Percentiles rank a stretch among this genome's conserved stretches.
Conservation (phyloP, 495 filamentous ascomycete genomes). For the Lineolata rhizophorae region DNA sequence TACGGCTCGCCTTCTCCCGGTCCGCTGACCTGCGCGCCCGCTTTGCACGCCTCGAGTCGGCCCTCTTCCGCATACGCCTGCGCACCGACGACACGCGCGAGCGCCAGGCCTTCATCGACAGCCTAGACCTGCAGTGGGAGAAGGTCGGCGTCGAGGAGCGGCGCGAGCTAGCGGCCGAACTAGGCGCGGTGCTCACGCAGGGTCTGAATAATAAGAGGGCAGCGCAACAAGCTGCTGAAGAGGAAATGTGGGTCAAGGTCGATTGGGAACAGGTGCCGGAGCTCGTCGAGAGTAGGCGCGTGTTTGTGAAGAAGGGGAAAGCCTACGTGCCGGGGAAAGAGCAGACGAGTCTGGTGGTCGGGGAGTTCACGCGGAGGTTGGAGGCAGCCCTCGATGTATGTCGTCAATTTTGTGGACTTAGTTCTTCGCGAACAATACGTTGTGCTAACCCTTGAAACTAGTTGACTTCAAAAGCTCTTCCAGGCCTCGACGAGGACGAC, state of each 20-base stretch:
- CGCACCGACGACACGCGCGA: conserved; percentile 47
- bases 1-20: conserved; percentile 76
- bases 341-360: conserved; percentile 69
- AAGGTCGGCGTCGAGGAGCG: conserved; percentile 56
- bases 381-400: conserved; percentile 63
- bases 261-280: conserved; percentile 89
- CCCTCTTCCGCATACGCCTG: conserved; percentile 68
- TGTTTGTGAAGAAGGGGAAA: conserved; percentile 58
- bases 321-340: conserved; percentile 81
- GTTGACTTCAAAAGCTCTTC: conserved; percentile 73
- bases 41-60: conserved; percentile 68
- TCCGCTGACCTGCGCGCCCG: conserved; percentile 83
- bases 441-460: conserved; percentile 12
- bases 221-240: conserved; percentile 26
- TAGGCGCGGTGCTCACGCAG: conserved; percentile 24
- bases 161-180: conserved; percentile 26
- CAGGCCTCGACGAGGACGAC: conserved; percentile 89
- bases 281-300: conserved; percentile 55
- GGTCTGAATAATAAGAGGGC: conserved; percentile 23
- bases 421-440: background rate
- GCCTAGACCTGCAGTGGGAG: conserved; percentile 63
- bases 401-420: no score
- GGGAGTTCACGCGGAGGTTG: conserved; percentile 57
- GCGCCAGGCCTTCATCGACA: conserved; percentile 51
- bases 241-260: conserved; percentile 75